Conservation (phyloP, 2,329 filamentous ascomycete species). For the Fusarium protoensiforme region DNA sequence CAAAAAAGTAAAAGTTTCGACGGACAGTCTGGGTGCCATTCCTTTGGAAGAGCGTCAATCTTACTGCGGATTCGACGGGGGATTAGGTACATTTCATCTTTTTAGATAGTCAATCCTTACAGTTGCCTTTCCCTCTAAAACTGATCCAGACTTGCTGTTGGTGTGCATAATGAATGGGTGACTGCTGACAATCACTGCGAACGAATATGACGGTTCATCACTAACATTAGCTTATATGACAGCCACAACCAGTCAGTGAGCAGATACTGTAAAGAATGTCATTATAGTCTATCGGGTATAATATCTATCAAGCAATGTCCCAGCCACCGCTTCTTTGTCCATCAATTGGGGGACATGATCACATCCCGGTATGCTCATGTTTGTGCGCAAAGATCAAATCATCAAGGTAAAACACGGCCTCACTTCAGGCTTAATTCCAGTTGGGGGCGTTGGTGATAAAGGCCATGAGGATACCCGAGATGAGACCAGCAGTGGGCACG, state of each 20-base stretch:
- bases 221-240: not conserved
- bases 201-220: not conserved
- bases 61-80: slow-evolving; percentile 5
- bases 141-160: not conserved
- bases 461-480: slow-evolving; percentile 70
- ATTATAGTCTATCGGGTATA: slow-evolving; percentile 10
- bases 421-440: slow-evolving; percentile 45
- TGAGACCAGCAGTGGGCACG: slow-evolving; percentile 65
- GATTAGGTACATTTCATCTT: slow-evolving; percentile 30
- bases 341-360: not conserved
- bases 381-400: not conserved
- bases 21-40: not conserved
- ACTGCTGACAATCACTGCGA: not conserved
- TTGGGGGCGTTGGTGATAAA: slow-evolving; percentile 71
- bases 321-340: slow-evolving; percentile 3
- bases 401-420: not conserved
- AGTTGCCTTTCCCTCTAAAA: slow-evolving; percentile 22
- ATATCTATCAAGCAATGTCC: slow-evolving; percentile 6
- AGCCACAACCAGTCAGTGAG: not conserved
- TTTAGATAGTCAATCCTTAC: slow-evolving; percentile 36
- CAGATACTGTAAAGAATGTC: not conserved
- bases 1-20: not conserved
- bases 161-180: not conserved
- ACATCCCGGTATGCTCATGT: not conserved
- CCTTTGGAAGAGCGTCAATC: not conserved